These are phyloP conservation scores for Sedum album DNA, from an alignment of 164 flowering plant species.

Conservation along the genomic window DNA sequence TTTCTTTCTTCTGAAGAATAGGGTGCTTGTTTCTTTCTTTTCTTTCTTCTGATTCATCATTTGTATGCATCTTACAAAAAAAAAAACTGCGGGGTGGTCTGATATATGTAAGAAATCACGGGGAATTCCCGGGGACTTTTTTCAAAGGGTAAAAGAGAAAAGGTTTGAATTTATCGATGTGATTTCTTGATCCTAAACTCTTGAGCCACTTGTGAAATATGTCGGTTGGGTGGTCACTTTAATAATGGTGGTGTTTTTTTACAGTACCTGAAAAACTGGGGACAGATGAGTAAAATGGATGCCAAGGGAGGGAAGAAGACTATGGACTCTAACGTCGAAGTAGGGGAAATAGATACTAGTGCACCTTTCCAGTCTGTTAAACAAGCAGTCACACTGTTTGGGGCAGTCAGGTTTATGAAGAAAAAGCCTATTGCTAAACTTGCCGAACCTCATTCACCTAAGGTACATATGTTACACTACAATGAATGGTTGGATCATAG, in stretches of 20 bases:
- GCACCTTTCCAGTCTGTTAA: conserved; percentile 56
- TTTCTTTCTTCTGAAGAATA: too few species aligned
- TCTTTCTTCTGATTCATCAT: too few species aligned
- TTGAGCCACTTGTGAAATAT: too few species aligned
- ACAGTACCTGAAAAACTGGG: not conserved
- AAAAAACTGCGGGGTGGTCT: too few species aligned
- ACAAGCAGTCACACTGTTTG: conserved; percentile 82
- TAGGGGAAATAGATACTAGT: too few species aligned
- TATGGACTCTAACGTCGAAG: not conserved
- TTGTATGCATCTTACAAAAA: too few species aligned
- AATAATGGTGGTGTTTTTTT: not conserved
- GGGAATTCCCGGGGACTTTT: too few species aligned
- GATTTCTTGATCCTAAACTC: too few species aligned
- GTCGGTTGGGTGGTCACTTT: not conserved
- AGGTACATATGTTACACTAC: conserved; percentile 31
- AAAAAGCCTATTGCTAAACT: conserved; percentile 51
- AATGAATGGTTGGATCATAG: not conserved
- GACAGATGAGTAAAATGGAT: not conserved
- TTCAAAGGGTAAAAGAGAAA: too few species aligned
- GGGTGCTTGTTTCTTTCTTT: too few species aligned
- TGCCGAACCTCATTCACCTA: conserved; percentile 47
- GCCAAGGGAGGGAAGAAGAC: not conserved
- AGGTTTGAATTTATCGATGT: too few species aligned
- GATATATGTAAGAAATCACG: too few species aligned
- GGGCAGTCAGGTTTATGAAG: conserved; percentile 66